These are phyloP conservation scores for Coemansia sp. DNA, from an alignment of 192 early-diverging fungal species.

Conservation along the genomic window DNA sequence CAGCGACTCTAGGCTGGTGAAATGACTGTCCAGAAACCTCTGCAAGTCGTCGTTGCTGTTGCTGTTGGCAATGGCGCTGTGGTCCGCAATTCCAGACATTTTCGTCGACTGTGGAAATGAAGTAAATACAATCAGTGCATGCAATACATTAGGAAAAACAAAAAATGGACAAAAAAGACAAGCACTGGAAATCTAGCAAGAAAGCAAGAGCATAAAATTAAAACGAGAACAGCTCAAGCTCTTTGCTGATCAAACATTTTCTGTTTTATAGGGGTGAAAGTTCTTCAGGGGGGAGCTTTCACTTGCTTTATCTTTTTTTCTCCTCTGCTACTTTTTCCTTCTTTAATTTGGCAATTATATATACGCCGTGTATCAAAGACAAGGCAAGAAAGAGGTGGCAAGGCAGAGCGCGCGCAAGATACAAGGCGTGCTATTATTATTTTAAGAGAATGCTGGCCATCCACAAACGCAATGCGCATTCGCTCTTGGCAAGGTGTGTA, in stretches of 20 bases:
- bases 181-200: background rate
- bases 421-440: background rate
- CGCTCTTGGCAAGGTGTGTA: background rate
- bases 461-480: background rate
- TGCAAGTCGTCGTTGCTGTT: slow-evolving; percentile 12
- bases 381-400: too few species aligned
- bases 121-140: background rate
- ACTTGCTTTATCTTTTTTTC: too few species aligned
- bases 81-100: slow-evolving; percentile 13
- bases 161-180: background rate
- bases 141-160: background rate
- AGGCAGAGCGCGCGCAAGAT: too few species aligned
- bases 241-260: background rate
- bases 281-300: too few species aligned
- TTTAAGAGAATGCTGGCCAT: background rate
- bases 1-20: slow-evolving; percentile 46
- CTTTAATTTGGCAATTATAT: background rate
- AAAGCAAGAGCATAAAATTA: background rate
- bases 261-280: too few species aligned
- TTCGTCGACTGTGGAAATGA: background rate
- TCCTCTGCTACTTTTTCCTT: background rate
- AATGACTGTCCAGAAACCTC: slow-evolving; percentile 44
- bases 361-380: background rate
- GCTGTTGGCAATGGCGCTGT: slow-evolving; percentile 4
- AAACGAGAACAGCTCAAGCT: background rate